A percentile compares a stretch with the other conserved stretches of the same genome.
Conservation (phyloP, 1,139 yeast genomes). For the Hansenula anomala region DNA sequence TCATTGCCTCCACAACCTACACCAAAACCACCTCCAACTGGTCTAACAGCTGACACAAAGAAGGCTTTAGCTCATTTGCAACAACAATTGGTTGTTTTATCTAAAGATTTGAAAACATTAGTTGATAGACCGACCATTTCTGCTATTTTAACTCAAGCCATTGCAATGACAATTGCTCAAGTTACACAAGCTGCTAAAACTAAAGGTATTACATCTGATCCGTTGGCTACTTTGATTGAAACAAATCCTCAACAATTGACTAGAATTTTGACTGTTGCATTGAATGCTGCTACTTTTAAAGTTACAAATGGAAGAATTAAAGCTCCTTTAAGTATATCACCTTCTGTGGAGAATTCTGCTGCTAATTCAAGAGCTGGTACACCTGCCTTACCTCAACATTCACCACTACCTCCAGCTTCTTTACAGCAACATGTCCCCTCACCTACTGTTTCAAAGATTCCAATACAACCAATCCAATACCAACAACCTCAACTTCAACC, state of each 20-base stretch:
- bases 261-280: conserved; percentile 75
- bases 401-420: conserved; percentile 2
- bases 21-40: conserved; percentile 9
- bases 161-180: conserved; percentile 90
- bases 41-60: conserved; percentile 52
- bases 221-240: conserved; percentile 73
- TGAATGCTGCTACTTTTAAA: conserved; percentile 73
- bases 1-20: conserved; percentile 6
- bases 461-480: conserved; percentile 1
- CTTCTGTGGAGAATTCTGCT: conserved; percentile 10
- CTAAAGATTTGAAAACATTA: conserved; percentile 59
- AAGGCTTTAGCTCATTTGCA: conserved; percentile 64
- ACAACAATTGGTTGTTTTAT: conserved; percentile 63
- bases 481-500: too few relatives aligned
- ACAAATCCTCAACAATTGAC: conserved; percentile 87
- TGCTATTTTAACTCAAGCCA: conserved; percentile 80
- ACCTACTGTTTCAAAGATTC: conserved; percentile 1
- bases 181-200: conserved; percentile 83
- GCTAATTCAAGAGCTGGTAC: conserved; percentile 4
- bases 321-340: conserved; percentile 29
- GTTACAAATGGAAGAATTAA: conserved; percentile 41
- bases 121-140: conserved; percentile 72
- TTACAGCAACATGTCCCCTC: not conserved
- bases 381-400: not conserved
- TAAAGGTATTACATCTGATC: conserved; percentile 79